Percentiles rank a stretch among this genome's conserved stretches.
Conservation (phyloP, 345 rosid genomes). For the Limnanthes douglasii region DNA sequence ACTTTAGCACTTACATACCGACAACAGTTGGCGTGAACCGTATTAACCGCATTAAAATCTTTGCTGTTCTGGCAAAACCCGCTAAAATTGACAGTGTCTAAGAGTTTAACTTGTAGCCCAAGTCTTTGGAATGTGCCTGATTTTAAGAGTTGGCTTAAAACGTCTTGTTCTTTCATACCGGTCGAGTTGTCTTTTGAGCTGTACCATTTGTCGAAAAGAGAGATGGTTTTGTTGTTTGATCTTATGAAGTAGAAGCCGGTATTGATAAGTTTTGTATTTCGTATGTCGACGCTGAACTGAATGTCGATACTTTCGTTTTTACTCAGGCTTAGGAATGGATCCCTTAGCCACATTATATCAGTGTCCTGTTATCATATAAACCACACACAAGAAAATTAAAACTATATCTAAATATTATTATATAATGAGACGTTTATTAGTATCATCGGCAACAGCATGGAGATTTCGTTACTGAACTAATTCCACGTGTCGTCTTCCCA, state of each 20-base stretch:
- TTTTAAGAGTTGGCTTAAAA: constrained; percentile 23
- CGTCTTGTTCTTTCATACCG: constrained; percentile 66
- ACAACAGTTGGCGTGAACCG: constrained; percentile 85
- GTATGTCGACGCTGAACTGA: constrained; percentile 48
- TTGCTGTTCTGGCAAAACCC: constrained; percentile 63
- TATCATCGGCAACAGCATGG: too few species aligned
- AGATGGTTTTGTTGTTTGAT: constrained; percentile 55
- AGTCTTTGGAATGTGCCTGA: constrained; percentile 20
- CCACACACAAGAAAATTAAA: background rate
- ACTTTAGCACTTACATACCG: constrained; percentile 55
- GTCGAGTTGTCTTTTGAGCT: constrained; percentile 32
- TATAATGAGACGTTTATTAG: too few species aligned
- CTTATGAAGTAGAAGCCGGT: constrained; percentile 54
- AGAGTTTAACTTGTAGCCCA: constrained; percentile 24
- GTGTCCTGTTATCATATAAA: constrained; percentile 31
- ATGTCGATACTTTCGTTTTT: constrained; percentile 27
- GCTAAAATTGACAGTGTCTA: constrained; percentile 46
- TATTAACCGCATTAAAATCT: constrained; percentile 30
- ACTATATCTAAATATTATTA: too few species aligned
- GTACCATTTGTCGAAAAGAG: constrained; percentile 50
- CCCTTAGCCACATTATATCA: constrained; percentile 68
- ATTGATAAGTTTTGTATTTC: constrained; percentile 28
- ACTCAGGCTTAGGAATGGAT: constrained; percentile 29
- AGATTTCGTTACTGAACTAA: too few species aligned
- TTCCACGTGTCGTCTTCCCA: too few species aligned